These are phyloP conservation scores for Atkinsonella texensis DNA, from an alignment of 2,329 filamentous ascomycete genomes.

Conservation along the genomic window DNA sequence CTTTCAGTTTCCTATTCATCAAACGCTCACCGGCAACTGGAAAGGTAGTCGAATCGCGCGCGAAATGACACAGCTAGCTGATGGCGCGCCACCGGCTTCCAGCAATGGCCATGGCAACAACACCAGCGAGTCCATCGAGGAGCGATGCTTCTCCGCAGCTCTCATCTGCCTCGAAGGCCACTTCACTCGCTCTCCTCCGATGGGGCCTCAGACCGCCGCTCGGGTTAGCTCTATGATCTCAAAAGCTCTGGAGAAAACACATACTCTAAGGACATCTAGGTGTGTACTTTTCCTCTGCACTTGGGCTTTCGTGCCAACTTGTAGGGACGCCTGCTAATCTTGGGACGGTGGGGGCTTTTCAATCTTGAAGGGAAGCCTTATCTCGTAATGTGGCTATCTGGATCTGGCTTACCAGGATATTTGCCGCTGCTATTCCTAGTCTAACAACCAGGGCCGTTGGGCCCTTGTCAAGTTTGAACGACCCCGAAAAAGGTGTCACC, in stretches of 20 bases:
- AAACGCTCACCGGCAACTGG: background rate
- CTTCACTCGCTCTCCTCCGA: slow-evolving; percentile 42
- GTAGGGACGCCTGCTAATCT: background rate
- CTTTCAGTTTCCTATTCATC: background rate
- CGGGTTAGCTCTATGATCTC: slow-evolving; percentile 46
- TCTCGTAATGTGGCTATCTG: slow-evolving; percentile 53
- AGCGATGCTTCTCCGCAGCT: slow-evolving; percentile 48
- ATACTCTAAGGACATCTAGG: slow-evolving; percentile 48
- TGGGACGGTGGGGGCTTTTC: background rate
- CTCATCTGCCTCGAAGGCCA: slow-evolving; percentile 51
- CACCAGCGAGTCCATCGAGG: slow-evolving; percentile 43
- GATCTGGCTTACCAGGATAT: slow-evolving; percentile 52
- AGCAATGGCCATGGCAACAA: slow-evolving; percentile 11
- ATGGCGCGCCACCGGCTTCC: slow-evolving; percentile 11
- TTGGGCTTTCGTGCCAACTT: slow-evolving; percentile 7
- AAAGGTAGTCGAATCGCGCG: too few relatives aligned
- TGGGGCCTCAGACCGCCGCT: slow-evolving; percentile 43
- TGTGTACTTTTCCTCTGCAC: slow-evolving; percentile 19
- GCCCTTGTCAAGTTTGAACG: slow-evolving; percentile 38
- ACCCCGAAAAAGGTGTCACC: slow-evolving; percentile 44
- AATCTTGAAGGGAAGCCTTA: slow-evolving; percentile 37
- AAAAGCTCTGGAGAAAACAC: slow-evolving; percentile 51
- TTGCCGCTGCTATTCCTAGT: slow-evolving; percentile 47
- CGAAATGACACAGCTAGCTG: slow-evolving; percentile 16
- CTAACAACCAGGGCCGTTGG: slow-evolving; percentile 48